Evolutionary conservation across 257 asterid species (phyloP).

Genomic region (Apocynum venetum): DNA sequence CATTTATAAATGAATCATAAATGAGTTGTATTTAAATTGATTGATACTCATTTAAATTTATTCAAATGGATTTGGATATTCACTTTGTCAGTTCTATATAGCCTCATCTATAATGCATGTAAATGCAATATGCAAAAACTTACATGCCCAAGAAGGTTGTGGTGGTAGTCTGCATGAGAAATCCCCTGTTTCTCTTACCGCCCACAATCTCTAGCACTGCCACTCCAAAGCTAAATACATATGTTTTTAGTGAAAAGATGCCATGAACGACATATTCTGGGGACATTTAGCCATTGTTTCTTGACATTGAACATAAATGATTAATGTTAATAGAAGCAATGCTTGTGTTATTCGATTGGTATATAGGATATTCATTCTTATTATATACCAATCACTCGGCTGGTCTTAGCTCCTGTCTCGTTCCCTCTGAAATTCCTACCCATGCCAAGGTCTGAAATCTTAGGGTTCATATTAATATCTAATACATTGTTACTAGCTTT

Average conservation of each 20-base stretch:
- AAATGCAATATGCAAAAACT: not conserved
- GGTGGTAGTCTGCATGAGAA: slow-evolving; percentile 28
- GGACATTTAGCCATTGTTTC: slow-evolving; percentile 28
- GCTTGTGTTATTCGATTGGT: too few relatives aligned
- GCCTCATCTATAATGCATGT: too few relatives aligned
- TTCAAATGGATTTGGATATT: too few relatives aligned
- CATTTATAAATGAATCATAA: too few relatives aligned
- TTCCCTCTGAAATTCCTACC: not conserved
- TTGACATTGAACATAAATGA: not conserved
- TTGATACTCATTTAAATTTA: too few relatives aligned
- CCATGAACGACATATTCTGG: slow-evolving; percentile 31
- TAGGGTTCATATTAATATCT: not conserved
- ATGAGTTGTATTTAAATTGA: too few relatives aligned
- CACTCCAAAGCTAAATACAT: slow-evolving; percentile 36
- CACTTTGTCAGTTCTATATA: too few relatives aligned
- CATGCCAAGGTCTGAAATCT: slow-evolving; percentile 4
- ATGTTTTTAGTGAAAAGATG: slow-evolving; percentile 30
- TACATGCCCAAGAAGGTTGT: slow-evolving; percentile 10
- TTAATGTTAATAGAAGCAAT: not conserved
- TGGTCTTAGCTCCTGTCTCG: not conserved
- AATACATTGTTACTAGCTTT: not conserved
- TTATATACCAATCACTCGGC: not conserved
- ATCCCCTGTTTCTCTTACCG: slow-evolving; percentile 27
- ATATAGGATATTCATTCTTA: not conserved
- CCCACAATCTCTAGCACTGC: slow-evolving; percentile 28